Percentiles rank a stretch among this genome's conserved stretches.
Evolutionary conservation across 2,329 filamentous ascomycete species (phyloP).

Genomic region (Colletotrichum sp.): DNA sequence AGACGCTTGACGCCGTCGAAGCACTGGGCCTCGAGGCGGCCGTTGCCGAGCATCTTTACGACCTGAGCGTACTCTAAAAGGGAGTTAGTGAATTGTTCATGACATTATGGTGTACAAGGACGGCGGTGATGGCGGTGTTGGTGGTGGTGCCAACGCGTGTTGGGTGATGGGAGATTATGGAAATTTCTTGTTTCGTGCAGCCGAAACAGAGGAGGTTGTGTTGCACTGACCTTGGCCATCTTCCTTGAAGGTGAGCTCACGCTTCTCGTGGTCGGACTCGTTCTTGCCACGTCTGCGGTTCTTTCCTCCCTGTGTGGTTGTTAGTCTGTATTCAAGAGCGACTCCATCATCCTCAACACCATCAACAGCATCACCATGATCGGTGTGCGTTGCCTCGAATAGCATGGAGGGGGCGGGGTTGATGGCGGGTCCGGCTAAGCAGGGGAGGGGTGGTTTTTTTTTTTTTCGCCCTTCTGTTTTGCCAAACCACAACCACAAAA

Average conservation of each 20-base stretch:
- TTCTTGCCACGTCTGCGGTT: conserved; percentile 98
- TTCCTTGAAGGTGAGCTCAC: conserved; percentile 98
- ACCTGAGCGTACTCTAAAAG: conserved; percentile 84
- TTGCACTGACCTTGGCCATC: conserved; percentile 77
- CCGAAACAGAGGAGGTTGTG: neutral
- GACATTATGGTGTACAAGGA: too few relatives aligned
- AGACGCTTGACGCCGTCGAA: conserved; percentile 90
- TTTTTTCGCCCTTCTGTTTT: neutral
- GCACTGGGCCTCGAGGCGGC: conserved; percentile 88
- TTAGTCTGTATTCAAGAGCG: neutral
- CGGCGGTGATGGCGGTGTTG: too few relatives aligned
- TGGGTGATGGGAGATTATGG: neutral
- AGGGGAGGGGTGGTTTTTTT: conserved; percentile 17
- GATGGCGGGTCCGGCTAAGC: conserved; percentile 18
- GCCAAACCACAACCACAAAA: neutral
- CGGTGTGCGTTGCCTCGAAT: conserved; percentile 6
- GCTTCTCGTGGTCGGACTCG: conserved; percentile 99
- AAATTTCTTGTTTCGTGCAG: neutral
- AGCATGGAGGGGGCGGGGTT: conserved; percentile 23
- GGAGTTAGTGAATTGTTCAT: neutral
- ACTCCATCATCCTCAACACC: neutral
- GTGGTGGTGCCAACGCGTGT: neutral
- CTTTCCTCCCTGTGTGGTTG: conserved; percentile 80
- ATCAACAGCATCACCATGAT: conserved; percentile 1
- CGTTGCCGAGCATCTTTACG: conserved; percentile 95